These are phyloP conservation scores for Paxillus involutus DNA, from an alignment of 768 basidiomycete species.

Conservation along the genomic window DNA sequence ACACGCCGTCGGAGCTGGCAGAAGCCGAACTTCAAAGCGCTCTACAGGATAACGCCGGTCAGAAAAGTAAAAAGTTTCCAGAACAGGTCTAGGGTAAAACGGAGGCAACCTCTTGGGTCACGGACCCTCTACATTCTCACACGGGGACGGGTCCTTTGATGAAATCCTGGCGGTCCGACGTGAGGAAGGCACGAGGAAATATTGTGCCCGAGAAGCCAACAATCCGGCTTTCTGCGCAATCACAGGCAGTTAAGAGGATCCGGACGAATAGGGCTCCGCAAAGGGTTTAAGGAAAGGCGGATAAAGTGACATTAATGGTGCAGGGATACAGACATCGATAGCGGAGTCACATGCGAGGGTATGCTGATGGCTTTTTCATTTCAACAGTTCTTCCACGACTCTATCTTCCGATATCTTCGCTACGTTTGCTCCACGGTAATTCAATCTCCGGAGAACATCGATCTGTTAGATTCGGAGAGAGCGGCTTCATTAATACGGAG, in stretches of 20 bases:
- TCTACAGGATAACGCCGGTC: not conserved
- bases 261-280: slow-evolving; percentile 13
- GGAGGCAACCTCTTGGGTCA: not conserved
- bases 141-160: slow-evolving; percentile 6
- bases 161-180: slow-evolving; percentile 4
- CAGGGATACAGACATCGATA: slow-evolving; percentile 24
- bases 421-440: slow-evolving; percentile 84
- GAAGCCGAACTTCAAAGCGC: not conserved
- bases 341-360: slow-evolving; percentile 22
- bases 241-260: slow-evolving; percentile 13
- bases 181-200: slow-evolving; percentile 1
- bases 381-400: slow-evolving; percentile 84
- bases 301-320: slow-evolving; percentile 26
- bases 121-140: slow-evolving; percentile 4
- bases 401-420: slow-evolving; percentile 79
- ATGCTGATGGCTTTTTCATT: slow-evolving; percentile 37
- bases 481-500: slow-evolving; percentile 1
- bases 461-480: slow-evolving; percentile 47
- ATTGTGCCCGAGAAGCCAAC: not conserved
- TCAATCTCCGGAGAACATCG: slow-evolving; percentile 82
- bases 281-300: slow-evolving; percentile 13
- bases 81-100: not conserved
- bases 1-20: not conserved
- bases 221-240: slow-evolving; percentile 7
- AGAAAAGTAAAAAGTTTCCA: not conserved